phyloP scores from a whole-genome alignment of 768 basidiomycete species.

The Lentinula detonsa region DNA sequence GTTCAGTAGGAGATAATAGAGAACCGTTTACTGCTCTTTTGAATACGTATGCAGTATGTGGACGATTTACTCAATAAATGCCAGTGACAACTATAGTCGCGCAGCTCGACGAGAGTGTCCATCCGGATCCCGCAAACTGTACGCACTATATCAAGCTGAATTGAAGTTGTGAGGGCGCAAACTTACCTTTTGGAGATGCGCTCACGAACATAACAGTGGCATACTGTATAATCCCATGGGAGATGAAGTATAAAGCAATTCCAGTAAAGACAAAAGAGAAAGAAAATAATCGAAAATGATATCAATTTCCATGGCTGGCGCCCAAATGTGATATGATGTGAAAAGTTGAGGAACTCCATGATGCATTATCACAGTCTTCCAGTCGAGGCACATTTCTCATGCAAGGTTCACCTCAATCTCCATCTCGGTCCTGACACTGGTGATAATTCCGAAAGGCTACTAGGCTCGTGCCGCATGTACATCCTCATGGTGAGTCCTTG shows the following conservation, averaged over 20 bases:
- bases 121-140: too few relatives aligned
- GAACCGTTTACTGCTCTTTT: background rate
- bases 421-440: background rate
- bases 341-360: background rate
- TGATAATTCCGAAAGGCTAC: background rate
- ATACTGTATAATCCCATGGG: too few relatives aligned
- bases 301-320: background rate
- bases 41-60: background rate
- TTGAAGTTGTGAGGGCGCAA: too few relatives aligned
- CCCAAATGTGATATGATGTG: background rate
- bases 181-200: too few relatives aligned
- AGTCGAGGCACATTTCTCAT: too few relatives aligned
- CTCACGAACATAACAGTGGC: too few relatives aligned
- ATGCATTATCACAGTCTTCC: background rate
- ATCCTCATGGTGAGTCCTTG: background rate
- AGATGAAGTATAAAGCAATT: background rate
- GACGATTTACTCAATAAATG: too few relatives aligned
- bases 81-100: too few relatives aligned
- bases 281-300: too few relatives aligned
- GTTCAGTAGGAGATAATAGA: slow-evolving; percentile 12
- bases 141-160: too few relatives aligned
- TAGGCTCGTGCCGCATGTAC: background rate
- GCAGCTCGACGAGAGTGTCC: too few relatives aligned
- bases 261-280: too few relatives aligned
- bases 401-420: background rate